Conservation (phyloP, 495 filamentous ascomycete species). For the Tuber borchii region DNA sequence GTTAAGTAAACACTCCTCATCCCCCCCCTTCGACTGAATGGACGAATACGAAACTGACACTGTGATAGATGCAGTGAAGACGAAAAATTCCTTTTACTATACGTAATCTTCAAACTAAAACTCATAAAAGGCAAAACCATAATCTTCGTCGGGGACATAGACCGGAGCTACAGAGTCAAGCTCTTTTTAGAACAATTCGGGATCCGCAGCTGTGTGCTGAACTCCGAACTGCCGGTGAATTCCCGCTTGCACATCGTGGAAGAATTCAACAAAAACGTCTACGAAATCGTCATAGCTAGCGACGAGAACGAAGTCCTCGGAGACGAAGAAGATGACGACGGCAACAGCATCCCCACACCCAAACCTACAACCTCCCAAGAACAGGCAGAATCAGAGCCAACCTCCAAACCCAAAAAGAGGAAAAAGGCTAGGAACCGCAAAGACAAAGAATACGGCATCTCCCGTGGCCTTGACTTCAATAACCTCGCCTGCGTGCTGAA, state of each 20-base stretch:
- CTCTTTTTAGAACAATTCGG: constrained; percentile 96
- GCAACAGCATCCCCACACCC: constrained; percentile 30
- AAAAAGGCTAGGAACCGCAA: constrained; percentile 55
- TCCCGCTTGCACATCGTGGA: constrained; percentile 89
- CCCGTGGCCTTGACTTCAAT: constrained; percentile 92
- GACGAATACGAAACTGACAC: constrained; percentile 10
- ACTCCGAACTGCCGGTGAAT: constrained; percentile 90
- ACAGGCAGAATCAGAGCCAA: constrained; percentile 35
- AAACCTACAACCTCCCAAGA: constrained; percentile 43
- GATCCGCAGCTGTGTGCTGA: constrained; percentile 86
- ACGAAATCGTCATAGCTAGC: constrained; percentile 93
- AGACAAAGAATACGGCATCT: constrained; percentile 84
- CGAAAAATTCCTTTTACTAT: constrained; percentile 90
- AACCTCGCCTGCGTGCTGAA: constrained; percentile 92
- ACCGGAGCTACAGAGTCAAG: constrained; percentile 88
- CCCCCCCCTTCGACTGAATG: neutral
- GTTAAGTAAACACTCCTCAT: constrained; percentile 54
- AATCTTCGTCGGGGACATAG: constrained; percentile 88
- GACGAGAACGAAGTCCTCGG: constrained; percentile 86
- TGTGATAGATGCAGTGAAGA: constrained; percentile 72
- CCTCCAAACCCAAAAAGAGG: constrained; percentile 48
- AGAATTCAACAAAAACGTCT: constrained; percentile 92
- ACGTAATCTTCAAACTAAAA: constrained; percentile 91
- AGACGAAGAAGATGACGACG: constrained; percentile 48
- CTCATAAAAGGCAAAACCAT: constrained; percentile 91